Conservation (phyloP, 805 yeast species). For the Priceomyces melissophilus region DNA sequence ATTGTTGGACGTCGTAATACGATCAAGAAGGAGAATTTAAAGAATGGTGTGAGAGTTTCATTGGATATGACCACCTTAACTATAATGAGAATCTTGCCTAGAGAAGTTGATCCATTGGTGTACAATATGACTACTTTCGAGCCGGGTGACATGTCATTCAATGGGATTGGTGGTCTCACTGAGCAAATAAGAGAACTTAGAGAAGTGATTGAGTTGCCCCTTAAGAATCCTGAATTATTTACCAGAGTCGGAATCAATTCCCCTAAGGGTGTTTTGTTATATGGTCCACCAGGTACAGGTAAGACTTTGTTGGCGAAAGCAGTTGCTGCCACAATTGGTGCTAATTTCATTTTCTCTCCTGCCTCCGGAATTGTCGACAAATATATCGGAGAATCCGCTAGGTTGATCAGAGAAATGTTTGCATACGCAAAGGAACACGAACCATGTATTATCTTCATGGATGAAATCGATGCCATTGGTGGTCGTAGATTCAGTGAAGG, state of each 20-base stretch:
- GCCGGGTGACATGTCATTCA: conserved; percentile 95
- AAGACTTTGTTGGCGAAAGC: conserved; percentile 95
- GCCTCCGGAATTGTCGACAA: conserved; percentile 98
- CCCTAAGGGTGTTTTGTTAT: conserved; percentile 95
- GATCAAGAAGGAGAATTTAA: conserved; percentile 74
- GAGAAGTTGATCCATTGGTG: conserved; percentile 97
- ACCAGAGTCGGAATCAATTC: conserved; percentile 95
- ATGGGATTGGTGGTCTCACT: conserved; percentile 92
- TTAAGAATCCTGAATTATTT: conserved; percentile 95
- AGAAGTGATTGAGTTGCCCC: conserved; percentile 95
- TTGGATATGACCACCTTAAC: conserved; percentile 97
- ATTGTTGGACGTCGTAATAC: conserved; percentile 97
- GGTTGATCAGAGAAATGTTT: conserved; percentile 96
- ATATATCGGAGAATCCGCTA: conserved; percentile 96
- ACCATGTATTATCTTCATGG: conserved; percentile 98
- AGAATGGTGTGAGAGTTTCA: conserved; percentile 95
- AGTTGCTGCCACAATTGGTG: conserved; percentile 97
- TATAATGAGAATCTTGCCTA: conserved; percentile 93
- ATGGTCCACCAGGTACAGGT: conserved; percentile 99
- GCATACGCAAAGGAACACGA: conserved; percentile 97
- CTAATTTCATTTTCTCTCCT: conserved; percentile 96
- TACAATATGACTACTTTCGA: conserved; percentile 97
- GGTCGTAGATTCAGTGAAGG: conserved; percentile 98
- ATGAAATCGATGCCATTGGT: conserved; percentile 98
- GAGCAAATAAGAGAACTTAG: conserved; percentile 96